Percentiles rank a stretch among this genome's conserved stretches.
Conservation (phyloP, 768 basidiomycete species). For the Jaapia argillacea region DNA sequence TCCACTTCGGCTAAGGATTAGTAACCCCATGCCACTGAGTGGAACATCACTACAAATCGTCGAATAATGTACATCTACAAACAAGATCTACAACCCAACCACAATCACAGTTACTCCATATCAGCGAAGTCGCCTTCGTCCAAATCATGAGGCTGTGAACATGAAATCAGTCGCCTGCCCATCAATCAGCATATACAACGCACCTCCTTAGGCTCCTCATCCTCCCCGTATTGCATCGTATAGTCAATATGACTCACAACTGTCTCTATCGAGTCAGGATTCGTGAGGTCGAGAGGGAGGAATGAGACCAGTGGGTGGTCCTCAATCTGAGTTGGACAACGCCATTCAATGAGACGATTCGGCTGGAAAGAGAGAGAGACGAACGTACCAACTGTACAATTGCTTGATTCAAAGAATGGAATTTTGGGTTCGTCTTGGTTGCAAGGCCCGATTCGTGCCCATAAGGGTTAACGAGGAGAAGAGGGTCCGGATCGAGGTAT, state of each 20-base stretch:
- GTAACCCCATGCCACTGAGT: too few species aligned
- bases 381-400: constrained; percentile 82
- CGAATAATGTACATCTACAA: too few species aligned
- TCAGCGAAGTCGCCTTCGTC: constrained; percentile 89
- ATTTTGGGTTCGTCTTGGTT: constrained; percentile 58
- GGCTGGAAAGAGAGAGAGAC: constrained; percentile 1
- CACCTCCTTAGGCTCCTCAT: constrained; percentile 95
- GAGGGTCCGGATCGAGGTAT: constrained; percentile 95
- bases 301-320: constrained; percentile 98
- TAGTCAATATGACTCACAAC: constrained; percentile 96
- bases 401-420: constrained; percentile 90
- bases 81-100: too few species aligned
- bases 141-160: constrained; percentile 74
- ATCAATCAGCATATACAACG: constrained; percentile 7
- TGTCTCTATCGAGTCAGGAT: constrained; percentile 80
- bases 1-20: too few species aligned
- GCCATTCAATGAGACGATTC: background rate
- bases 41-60: too few species aligned
- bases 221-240: constrained; percentile 97
- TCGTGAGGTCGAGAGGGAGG: constrained; percentile 85
- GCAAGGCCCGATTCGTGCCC: constrained; percentile 40
- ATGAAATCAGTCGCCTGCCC: background rate
- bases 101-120: constrained; percentile 18
- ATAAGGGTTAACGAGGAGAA: constrained; percentile 61
- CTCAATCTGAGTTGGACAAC: constrained; percentile 64